Percentiles rank a stretch among this genome's conserved stretches.
Conservation (phyloP, 2,329 filamentous ascomycete genomes). For the Mycogone perniciosa region DNA sequence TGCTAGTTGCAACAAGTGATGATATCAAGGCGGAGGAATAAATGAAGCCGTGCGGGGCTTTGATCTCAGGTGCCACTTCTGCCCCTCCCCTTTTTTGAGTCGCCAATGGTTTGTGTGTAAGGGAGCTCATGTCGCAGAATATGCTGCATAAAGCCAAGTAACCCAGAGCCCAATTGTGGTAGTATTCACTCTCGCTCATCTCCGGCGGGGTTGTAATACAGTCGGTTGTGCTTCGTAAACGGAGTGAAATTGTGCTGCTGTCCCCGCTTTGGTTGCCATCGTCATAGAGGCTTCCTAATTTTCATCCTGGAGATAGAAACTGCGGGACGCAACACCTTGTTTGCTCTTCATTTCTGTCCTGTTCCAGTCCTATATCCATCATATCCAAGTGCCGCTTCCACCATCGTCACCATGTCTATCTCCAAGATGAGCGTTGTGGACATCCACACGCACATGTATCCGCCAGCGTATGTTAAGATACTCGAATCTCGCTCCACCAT, state of each 20-base stretch:
- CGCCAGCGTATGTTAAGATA: conserved; percentile 55
- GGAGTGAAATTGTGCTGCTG: too few relatives aligned
- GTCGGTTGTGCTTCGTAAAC: too few relatives aligned
- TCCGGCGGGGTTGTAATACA: background rate
- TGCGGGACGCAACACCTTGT: too few relatives aligned
- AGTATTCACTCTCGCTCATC: background rate
- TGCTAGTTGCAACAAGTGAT: background rate
- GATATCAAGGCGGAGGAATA: conserved; percentile 4
- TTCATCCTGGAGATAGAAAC: background rate
- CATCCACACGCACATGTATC: conserved; percentile 66
- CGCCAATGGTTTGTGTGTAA: background rate
- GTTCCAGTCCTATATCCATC: background rate
- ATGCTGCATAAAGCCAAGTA: too few relatives aligned
- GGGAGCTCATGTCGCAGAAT: too few relatives aligned
- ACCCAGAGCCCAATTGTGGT: too few relatives aligned
- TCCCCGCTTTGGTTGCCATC: too few relatives aligned
- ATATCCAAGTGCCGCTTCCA: background rate
- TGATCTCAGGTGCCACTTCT: background rate
- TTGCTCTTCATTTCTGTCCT: too few relatives aligned
- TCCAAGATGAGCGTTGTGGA: conserved; percentile 46
- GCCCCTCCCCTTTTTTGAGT: conserved; percentile 2
- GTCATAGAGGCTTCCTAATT: background rate
- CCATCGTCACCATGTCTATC: conserved; percentile 26
- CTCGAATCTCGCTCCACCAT: conserved; percentile 55
- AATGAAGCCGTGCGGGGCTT: conserved; percentile 6